These are phyloP conservation scores for Onygenales sp. DNA, from an alignment of 2,329 filamentous ascomycete species.

Conservation along the genomic window DNA sequence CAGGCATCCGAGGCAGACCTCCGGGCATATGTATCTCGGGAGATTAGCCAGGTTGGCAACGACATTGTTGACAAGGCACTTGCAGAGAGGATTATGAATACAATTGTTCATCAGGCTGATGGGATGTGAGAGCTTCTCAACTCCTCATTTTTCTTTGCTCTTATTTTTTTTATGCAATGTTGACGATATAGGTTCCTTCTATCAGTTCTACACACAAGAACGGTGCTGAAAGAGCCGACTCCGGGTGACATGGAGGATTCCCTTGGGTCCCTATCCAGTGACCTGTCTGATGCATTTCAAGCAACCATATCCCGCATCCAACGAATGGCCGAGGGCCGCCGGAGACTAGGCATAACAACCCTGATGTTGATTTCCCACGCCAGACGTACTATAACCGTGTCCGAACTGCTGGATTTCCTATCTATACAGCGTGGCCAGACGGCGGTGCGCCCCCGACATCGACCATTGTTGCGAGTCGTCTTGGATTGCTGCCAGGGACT, in stretches of 20 bases:
- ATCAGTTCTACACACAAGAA: background rate
- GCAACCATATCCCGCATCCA: too few species aligned
- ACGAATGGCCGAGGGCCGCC: too few species aligned
- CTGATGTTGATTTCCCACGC: too few species aligned
- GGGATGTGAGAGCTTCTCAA: background rate
- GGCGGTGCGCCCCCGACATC: background rate
- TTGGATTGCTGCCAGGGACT: background rate
- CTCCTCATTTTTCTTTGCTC: background rate
- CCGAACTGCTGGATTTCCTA: background rate
- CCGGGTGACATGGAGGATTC: slow-evolving; percentile 1
- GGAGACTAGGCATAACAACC: too few species aligned
- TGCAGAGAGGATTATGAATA: background rate
- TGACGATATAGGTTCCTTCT: slow-evolving; percentile 1
- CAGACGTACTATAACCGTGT: background rate
- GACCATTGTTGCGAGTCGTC: background rate
- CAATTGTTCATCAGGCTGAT: background rate
- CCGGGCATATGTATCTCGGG: background rate
- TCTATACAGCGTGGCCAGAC: background rate
- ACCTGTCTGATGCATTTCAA: background rate
- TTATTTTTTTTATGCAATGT: background rate
- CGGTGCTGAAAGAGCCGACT: background rate
- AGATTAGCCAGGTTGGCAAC: background rate
- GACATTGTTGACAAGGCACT: background rate
- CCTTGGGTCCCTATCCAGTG: background rate
- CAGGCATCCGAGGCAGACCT: background rate